Evolutionary conservation across 768 basidiomycete genomes (phyloP).

Genomic region (Mycena albidolilacea): DNA sequence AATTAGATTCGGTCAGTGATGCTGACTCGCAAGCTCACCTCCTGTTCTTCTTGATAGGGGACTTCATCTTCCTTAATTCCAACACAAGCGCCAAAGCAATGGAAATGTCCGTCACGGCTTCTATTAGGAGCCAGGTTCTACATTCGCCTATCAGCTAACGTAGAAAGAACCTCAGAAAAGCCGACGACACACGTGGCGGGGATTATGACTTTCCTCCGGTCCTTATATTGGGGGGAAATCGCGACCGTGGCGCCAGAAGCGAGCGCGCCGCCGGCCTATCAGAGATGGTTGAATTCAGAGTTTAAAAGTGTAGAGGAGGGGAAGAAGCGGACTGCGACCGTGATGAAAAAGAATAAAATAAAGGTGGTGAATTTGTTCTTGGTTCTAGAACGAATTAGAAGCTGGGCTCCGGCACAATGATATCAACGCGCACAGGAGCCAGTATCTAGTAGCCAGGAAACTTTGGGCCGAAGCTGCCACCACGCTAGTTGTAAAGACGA

Average conservation of each 20-base stretch:
- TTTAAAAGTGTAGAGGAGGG: not conserved
- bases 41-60: not conserved
- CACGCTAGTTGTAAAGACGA: slow-evolving; percentile 14
- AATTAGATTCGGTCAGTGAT: not conserved
- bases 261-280: not conserved
- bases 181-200: not conserved
- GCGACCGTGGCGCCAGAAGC: not conserved
- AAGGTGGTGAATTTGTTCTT: not conserved
- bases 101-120: slow-evolving; percentile 10
- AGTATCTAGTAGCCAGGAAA: slow-evolving; percentile 1
- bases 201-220: not conserved
- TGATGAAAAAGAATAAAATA: not conserved
- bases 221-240: not conserved
- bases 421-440: not conserved
- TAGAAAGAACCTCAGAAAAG: not conserved
- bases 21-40: not conserved
- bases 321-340: not conserved
- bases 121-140: slow-evolving; percentile 13
- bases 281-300: not conserved
- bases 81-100: not conserved
- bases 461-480: slow-evolving; percentile 15
- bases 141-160: slow-evolving; percentile 4
- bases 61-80: not conserved
- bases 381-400: too few relatives aligned
- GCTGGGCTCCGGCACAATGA: not conserved